Evolutionary conservation across 176 grass and related monocot genomes (phyloP), one percentile per base, ranked within the genome.

Genomic region (Zea luxurians): DNA sequence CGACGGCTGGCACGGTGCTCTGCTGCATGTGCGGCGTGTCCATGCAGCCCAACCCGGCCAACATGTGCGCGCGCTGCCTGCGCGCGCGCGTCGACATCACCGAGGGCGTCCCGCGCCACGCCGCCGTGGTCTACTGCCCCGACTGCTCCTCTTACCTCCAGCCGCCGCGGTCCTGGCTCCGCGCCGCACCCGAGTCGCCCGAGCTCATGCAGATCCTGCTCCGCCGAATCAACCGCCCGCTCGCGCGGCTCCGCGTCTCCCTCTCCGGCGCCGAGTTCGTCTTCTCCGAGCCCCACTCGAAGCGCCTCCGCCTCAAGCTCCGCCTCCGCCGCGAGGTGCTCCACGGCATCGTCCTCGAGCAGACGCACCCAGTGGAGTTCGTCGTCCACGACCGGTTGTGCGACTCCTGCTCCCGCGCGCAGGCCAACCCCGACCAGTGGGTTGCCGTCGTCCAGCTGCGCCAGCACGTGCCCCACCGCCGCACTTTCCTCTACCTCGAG

Each of bases 221-320:
- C 4, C 89, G 89, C 86, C 91, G 86, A 68, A 77, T 97, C 80
- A 88, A 80, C 65, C 76, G 74, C 57, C 89, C 88, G 37, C 89
- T 91, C 55, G 86, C 91, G 16, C 81, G 79, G 37, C 91, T 91
- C 71, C 80, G 75, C 38, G 82, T 97, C 54, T 86, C 85, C 44
- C 86, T 97, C 61, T 84, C 84, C 64, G 84, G 86, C 69, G 89
- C 94, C n/a, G 91, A 91, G 87, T 97, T 97, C 69, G 83, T 91
- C 77, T 97, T 93, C 84, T 93, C 91, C 40, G 94, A 97, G 76
- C 94, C 91, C 57, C 94, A 97, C 85, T 97, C 94, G 83, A 97
- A 97, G 88, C 94, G 91, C 76, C 85, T 97, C 72, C 89, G 87
- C 88, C 87, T 97, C 82, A 90, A 90, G 81, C 86, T 97, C 64